Evolutionary conservation across 179 eudicot genomes (phyloP), one percentile per base, ranked within the genome.

Genomic region (Drosera spatulata): DNA sequence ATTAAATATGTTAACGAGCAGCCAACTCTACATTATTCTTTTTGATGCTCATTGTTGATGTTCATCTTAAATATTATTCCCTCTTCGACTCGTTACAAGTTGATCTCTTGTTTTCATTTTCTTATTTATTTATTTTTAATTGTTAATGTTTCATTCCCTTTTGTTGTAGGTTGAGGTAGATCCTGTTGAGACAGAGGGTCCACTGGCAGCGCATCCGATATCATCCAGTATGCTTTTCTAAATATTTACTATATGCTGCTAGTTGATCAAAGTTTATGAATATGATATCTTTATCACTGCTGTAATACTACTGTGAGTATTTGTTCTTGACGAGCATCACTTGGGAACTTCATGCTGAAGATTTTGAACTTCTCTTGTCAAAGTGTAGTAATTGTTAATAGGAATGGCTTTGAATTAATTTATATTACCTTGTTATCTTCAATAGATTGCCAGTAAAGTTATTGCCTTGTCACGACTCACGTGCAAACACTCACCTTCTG

Each of bases 111-210:
- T 15, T 15, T 6, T 8, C 52, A 41, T 14, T 5, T 51, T 5
- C 7, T 53, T 8, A 3, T 53, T 39, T 51, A 13, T 37, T 14
- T 13, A 10, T 45, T 3, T 37, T 5, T 37, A 58, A 41, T 53
- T 50, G 46, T 40, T 39, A 50, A 10, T 37, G 15, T 10, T 39
- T 62, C 38, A 9, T 60, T 3, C 14, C 42, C 7, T 50, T 50
- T 50, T 65, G 41, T 62, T 67, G 81, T 81, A 85, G 94, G 69
- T 64, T 54, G 46, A 70, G 61, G 60, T 66, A 33, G 79, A 75
- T 61, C 61, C 74, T 63, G 76, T 43, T 67, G 82, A 55, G 55
- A 54, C 59, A 63, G 69, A 71, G 40, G 64, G 64, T 77, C 42
- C 58, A 14, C 61, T 55, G 61, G 62, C 56, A 8, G 66, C 55